A percentile compares a stretch with the other conserved stretches of the same genome.
Conservation (phyloP, 495 filamentous ascomycete species). For the Entonaema liquescens region DNA sequence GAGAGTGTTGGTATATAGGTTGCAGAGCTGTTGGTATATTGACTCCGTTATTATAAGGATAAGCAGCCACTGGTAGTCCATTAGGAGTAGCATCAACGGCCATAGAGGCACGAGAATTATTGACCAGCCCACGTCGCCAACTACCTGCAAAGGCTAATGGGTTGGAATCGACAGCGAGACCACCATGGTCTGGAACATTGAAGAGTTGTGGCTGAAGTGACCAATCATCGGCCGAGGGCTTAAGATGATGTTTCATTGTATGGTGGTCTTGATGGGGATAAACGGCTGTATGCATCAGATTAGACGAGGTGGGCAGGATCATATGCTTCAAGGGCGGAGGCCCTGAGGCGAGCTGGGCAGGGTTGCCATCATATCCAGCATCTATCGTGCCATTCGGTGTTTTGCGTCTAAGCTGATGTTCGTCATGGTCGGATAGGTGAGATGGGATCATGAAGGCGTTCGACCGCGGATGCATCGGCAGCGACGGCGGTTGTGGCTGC, state of each 20-base stretch:
- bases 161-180: slow-evolving; percentile 23
- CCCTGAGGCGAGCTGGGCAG: slow-evolving; percentile 75
- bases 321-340: slow-evolving; percentile 89
- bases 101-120: slow-evolving; percentile 29
- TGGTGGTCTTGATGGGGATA: slow-evolving; percentile 44
- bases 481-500: slow-evolving; percentile 41
- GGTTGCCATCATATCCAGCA: slow-evolving; percentile 91
- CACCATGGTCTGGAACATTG: slow-evolving; percentile 20
- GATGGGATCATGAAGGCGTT: slow-evolving; percentile 42
- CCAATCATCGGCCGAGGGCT: slow-evolving; percentile 33
- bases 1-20: slow-evolving; percentile 72
- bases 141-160: slow-evolving; percentile 17
- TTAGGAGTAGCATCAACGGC: slow-evolving; percentile 36
- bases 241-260: slow-evolving; percentile 23
- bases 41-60: slow-evolving; percentile 53
- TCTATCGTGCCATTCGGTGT: slow-evolving; percentile 93
- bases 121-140: slow-evolving; percentile 35
- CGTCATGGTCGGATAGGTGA: slow-evolving; percentile 55
- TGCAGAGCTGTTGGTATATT: slow-evolving; percentile 74
- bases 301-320: slow-evolving; percentile 66
- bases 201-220: slow-evolving; percentile 27
- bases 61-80: slow-evolving; percentile 39
- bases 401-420: slow-evolving; percentile 89
- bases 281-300: slow-evolving; percentile 48
- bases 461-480: slow-evolving; percentile 31